Base-by-base conservation (phyloP, 768 basidiomycete genomes). In the Mycena floridula region DNA sequence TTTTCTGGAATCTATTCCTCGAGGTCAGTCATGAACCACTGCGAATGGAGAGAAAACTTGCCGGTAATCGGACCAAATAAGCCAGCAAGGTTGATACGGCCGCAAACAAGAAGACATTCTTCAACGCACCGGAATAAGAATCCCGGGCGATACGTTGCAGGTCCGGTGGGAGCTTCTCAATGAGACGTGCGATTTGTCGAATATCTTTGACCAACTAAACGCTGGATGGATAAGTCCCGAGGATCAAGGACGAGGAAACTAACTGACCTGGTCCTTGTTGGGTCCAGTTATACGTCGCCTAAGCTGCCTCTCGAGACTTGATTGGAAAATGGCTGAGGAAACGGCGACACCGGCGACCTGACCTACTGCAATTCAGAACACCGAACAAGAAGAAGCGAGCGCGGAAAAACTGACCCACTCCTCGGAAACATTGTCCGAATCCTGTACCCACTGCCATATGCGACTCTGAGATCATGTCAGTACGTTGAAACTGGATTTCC, bases 281-380 rank as follows among this genome's bases (percentile, higher is more conserved):
- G 73, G 73, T 0, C 61, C 67, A 23, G 69, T 66, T 26, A 85
- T 76, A 7, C 79, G 69, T n/a, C 64, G 60, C 42, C 68, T 66
- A 6, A 87, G 66, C 50, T 82, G 80, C 0, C 47, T 48, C 38
- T 75, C 73, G 25, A 87, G 67, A 21, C 64, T 66, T 13, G 73
- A 69, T 53, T 87, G 84, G 60, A 85, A 85, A 6, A 87, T 58
- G 3, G 84, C 84, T 0, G 81, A 77, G 3, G 82, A 74, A 20
- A 81, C 59, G 8, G 82, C 83, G 2, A 87, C 81, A n/a, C 82
- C 85, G 12, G 72, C 74, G 3, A 85, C 82, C 65, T 87, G 84
- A 15, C 82, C 82, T 78, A 42, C 11, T 30, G 25, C 25, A 9
- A 48, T 9, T n/a, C 9, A 28, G 41, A 13, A 24, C 16, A n/a